Evolutionary conservation across 768 basidiomycete genomes (phyloP), one percentile per base, ranked within the genome.

Genomic region (Auricularia sp.): DNA sequence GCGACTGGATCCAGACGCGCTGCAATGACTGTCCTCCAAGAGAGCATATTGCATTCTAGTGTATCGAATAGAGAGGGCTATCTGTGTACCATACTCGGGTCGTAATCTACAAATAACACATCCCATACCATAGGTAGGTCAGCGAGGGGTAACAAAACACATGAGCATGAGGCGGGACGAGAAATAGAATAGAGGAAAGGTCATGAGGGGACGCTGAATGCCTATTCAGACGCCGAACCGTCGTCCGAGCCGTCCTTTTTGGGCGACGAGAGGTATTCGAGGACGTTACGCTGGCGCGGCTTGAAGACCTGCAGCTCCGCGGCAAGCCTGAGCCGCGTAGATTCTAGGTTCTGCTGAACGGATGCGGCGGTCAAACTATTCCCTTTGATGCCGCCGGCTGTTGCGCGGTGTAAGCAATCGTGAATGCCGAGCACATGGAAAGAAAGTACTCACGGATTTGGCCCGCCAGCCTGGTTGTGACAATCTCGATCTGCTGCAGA

Each of bases 361-460:
- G 56, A 14, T 7, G 56, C 12, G 29, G 56, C 56, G 8, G 23
- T 36, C 8, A 59, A 5, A 44, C 36, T 36, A 3, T 18, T 44
- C 16, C 56, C 56, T 18, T 59, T 59, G 34, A 59, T 18, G 56
- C 23, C 56, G 29, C 21, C n/a, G 29, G 29, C 56, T 29, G 23
- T 59, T 29, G 47, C 18, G 21, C 78, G 63, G 90, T 90, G 62
- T 77, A 81, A 14, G 80, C 78, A 70, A 87, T 86, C 8, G 88
- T 90, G 74, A 8, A 23, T 18, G 23, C 18, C 59, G 47, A 36
- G 23, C 10, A 61, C 5, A 76, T 75, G 16, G 66, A 68, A 53
- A 77, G 76, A n/a, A 88, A 72, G 44, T 78, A 72, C 66, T 84
- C 79, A 36, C 79, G 77, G 8, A 75, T 74, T n/a, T 75, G 78